Evolutionary conservation across 2,329 filamentous ascomycete genomes (phyloP).

Genomic region (Colletotrichum sp.): DNA sequence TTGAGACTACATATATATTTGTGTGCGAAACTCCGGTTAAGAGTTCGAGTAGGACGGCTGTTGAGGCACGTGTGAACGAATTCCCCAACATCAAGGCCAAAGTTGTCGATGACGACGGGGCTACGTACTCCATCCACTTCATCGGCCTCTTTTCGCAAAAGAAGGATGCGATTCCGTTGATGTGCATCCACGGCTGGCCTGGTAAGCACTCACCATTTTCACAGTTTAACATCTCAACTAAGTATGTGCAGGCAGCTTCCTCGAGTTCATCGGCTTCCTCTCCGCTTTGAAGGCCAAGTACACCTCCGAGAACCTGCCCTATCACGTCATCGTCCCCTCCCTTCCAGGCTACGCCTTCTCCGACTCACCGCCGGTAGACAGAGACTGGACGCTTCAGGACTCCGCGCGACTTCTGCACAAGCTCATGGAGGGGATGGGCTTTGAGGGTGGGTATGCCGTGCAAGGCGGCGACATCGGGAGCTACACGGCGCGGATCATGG

Average conservation of each 20-base stretch:
- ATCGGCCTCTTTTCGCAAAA: background rate
- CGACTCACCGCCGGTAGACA: background rate
- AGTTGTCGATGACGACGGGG: background rate
- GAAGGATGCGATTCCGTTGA: background rate
- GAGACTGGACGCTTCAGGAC: background rate
- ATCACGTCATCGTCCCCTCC: background rate
- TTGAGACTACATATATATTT: too few species aligned
- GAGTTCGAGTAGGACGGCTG: background rate
- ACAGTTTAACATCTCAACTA: background rate
- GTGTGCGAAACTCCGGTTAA: background rate
- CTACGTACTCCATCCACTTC: background rate
- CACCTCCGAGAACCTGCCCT: background rate
- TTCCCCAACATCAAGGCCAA: background rate
- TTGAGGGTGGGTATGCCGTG: background rate
- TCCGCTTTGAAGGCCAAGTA: background rate
- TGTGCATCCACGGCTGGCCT: background rate
- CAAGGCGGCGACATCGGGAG: background rate
- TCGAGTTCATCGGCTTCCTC: background rate
- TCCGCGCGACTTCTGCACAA: background rate
- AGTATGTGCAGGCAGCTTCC: background rate
- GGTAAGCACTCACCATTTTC: background rate
- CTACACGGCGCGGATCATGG: background rate
- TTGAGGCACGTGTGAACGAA: background rate
- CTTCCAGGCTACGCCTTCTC: background rate
- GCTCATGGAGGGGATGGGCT: background rate